phyloP scores from a whole-genome alignment of 768 basidiomycete genomes.

The Phylloporus sp. region DNA sequence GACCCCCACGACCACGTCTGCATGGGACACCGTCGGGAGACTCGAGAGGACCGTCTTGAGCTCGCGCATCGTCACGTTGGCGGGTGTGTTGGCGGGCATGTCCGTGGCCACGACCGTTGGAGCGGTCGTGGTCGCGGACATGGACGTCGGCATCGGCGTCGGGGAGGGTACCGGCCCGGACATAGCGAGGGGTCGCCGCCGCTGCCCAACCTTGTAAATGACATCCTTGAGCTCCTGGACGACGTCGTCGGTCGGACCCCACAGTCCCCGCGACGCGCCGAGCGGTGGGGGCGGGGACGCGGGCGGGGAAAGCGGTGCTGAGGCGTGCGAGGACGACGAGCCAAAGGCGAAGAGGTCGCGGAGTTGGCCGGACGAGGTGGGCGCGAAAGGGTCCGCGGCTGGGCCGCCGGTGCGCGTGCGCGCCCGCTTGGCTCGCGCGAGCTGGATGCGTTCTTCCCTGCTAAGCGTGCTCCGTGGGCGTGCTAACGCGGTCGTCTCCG shows the following conservation, averaged over 20 bases:
- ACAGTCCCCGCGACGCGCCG: constrained; percentile 36
- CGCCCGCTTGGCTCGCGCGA: constrained; percentile 39
- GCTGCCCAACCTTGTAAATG: constrained; percentile 81
- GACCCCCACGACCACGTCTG: not conserved
- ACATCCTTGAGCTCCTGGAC: constrained; percentile 84
- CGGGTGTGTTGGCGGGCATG: not conserved
- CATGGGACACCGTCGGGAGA: not conserved
- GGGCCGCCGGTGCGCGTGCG: not conserved
- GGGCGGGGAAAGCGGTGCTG: not conserved
- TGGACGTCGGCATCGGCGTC: not conserved
- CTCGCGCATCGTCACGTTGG: not conserved
- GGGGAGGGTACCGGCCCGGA: not conserved
- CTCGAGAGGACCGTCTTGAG: not conserved
- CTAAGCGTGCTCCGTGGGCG: constrained; percentile 65
- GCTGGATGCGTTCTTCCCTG: constrained; percentile 70
- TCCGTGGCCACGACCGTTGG: not conserved
- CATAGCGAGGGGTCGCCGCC: constrained; percentile 27
- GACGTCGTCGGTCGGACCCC: constrained; percentile 76
- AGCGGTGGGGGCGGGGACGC: not conserved
- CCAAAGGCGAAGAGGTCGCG: not conserved
- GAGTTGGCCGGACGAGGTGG: not conserved
- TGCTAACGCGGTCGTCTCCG: constrained; percentile 35
- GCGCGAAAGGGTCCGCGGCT: not conserved
- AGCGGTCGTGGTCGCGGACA: not conserved
- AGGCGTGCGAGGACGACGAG: not conserved